These are phyloP conservation scores for Schizosaccharomyces cryophilus DNA, from an alignment of 805 yeast genomes.

Conservation along the genomic window DNA sequence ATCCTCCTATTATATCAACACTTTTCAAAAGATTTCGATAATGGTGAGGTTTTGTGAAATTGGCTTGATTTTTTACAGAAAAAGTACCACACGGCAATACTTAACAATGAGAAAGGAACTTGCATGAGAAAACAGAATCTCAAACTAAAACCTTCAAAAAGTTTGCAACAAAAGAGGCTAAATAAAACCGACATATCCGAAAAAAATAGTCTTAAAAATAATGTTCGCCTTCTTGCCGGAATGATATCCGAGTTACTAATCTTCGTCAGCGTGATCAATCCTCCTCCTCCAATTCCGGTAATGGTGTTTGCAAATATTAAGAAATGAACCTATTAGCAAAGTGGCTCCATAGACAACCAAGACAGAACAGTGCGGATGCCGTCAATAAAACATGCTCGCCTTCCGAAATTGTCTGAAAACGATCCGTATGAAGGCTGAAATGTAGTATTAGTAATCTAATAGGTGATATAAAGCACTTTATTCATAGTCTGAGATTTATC, in stretches of 20 bases:
- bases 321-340: slow-evolving; percentile 8
- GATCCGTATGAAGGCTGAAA: slow-evolving; percentile 46
- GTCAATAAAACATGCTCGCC: slow-evolving; percentile 17
- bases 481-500: slow-evolving; percentile 25
- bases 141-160: slow-evolving; percentile 29
- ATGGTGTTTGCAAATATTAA: slow-evolving; percentile 10
- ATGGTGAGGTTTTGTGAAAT: too few relatives aligned
- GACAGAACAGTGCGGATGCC: slow-evolving; percentile 7
- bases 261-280: slow-evolving; percentile 40
- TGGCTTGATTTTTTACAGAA: too few relatives aligned
- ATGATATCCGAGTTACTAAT: slow-evolving; percentile 46
- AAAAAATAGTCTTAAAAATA: slow-evolving; percentile 31
- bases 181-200: too few relatives aligned
- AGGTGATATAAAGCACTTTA: slow-evolving; percentile 38
- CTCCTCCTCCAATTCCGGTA: slow-evolving; percentile 62
- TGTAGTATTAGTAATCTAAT: slow-evolving; percentile 36
- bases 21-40: too few relatives aligned
- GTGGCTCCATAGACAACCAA: slow-evolving; percentile 10
- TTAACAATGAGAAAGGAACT: slow-evolving; percentile 6
- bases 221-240: slow-evolving; percentile 39
- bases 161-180: slow-evolving; percentile 33
- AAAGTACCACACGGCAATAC: too few relatives aligned
- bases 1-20: too few relatives aligned
- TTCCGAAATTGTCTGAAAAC: slow-evolving; percentile 27
- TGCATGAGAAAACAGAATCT: slow-evolving; percentile 16